These are phyloP conservation scores for Oryza glaberrima DNA, from an alignment of 176 grass and related monocot genomes.

Conservation along the genomic window DNA sequence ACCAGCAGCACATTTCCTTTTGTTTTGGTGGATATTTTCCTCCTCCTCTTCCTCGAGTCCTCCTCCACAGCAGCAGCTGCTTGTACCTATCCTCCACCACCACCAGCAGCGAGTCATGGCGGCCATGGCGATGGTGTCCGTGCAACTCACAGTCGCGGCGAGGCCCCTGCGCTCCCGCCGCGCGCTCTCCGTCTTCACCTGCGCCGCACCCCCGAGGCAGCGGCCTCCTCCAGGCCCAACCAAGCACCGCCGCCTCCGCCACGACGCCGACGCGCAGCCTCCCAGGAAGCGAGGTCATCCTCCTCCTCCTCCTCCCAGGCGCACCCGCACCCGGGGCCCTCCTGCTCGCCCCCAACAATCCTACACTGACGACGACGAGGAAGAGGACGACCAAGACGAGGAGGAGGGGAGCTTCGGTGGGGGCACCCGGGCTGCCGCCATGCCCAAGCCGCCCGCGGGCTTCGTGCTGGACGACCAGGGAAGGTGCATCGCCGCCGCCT, in stretches of 20 bases:
- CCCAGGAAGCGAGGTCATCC: conserved; percentile 19
- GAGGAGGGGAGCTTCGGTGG: conserved; percentile 33
- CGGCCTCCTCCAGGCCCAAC: conserved; percentile 1
- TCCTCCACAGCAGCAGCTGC: neutral
- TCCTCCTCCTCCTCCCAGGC: conserved; percentile 8
- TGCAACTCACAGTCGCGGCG: neutral
- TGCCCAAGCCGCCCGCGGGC: conserved; percentile 88
- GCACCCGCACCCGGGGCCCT: neutral
- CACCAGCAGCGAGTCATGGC: neutral
- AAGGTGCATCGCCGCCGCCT: conserved; percentile 72
- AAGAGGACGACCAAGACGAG: conserved; percentile 3
- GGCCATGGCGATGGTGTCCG: conserved; percentile 30
- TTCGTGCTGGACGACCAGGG: conserved; percentile 83
- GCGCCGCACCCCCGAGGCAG: conserved; percentile 35
- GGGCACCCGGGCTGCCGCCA: conserved; percentile 46
- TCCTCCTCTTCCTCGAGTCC: neutral
- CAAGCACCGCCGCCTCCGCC: conserved; percentile 2
- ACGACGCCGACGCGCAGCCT: neutral
- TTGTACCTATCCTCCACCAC: neutral
- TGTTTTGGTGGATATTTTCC: neutral
- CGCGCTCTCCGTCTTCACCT: conserved; percentile 22
- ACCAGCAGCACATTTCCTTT: neutral
- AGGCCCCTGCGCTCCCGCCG: neutral
- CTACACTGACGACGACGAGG: neutral
- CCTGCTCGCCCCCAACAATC: neutral